Conservation (phyloP, 805 yeast species). For the Spathaspora arborariae region DNA sequence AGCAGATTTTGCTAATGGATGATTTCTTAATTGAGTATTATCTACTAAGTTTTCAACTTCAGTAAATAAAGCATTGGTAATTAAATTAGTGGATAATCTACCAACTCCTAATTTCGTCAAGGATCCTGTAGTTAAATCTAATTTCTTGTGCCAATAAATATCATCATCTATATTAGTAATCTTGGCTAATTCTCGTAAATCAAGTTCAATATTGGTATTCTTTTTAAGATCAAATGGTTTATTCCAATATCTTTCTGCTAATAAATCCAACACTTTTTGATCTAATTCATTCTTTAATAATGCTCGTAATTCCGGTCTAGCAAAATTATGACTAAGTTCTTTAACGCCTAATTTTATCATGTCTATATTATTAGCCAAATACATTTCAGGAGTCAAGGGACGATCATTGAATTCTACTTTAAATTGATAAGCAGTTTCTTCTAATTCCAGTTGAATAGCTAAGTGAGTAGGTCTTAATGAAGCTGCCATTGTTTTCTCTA, state of each 20-base stretch:
- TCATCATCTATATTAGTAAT: conserved; percentile 55
- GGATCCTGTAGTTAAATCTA: conserved; percentile 79
- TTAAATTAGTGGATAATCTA: conserved; percentile 75
- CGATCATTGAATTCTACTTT: conserved; percentile 97
- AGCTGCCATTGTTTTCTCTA: conserved; percentile 87
- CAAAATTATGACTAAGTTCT: conserved; percentile 78
- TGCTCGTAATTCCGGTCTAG: conserved; percentile 76
- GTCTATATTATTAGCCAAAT: conserved; percentile 88
- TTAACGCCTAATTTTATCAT: conserved; percentile 79
- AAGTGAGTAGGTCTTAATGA: conserved; percentile 84
- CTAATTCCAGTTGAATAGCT: conserved; percentile 84
- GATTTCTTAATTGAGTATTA: conserved; percentile 72
- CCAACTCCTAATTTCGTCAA: conserved; percentile 91
- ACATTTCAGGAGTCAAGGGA: conserved; percentile 88
- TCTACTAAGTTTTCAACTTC: conserved; percentile 75
- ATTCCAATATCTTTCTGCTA: conserved; percentile 94
- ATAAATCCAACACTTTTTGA: conserved; percentile 78
- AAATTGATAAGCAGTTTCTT: conserved; percentile 87
- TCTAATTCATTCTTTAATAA: conserved; percentile 81
- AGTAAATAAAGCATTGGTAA: conserved; percentile 73
- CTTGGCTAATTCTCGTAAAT: conserved; percentile 52
- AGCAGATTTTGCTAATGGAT: conserved; percentile 79
- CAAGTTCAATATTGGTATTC: conserved; percentile 35
- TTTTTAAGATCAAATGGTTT: conserved; percentile 38
- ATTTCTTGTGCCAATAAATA: conserved; percentile 79